Evolutionary conservation across 495 filamentous ascomycete species (phyloP).

Genomic region (Haplographium delicatum): DNA sequence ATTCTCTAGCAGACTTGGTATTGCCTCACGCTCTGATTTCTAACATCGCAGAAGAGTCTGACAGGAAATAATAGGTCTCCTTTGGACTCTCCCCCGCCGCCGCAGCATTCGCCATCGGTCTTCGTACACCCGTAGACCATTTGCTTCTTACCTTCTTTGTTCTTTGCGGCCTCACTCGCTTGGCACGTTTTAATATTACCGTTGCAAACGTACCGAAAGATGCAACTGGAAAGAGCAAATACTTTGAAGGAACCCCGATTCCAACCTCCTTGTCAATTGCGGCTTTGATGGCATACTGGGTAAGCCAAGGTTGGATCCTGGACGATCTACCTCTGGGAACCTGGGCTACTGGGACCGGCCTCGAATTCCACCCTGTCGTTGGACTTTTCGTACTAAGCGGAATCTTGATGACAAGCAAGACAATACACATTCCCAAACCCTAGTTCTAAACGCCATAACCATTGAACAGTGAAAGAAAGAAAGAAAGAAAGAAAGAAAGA

Average conservation of each 20-base stretch:
- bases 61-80: constrained; percentile 59
- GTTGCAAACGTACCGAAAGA: constrained; percentile 86
- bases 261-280: constrained; percentile 81
- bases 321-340: constrained; percentile 69
- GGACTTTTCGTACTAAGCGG: constrained; percentile 78
- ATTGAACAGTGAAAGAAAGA: too few species aligned
- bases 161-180: constrained; percentile 86
- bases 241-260: constrained; percentile 96
- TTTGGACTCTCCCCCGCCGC: constrained; percentile 89
- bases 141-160: constrained; percentile 84
- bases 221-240: constrained; percentile 79
- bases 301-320: constrained; percentile 70
- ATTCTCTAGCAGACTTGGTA: constrained; percentile 97
- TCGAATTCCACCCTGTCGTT: constrained; percentile 86
- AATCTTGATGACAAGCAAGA: constrained; percentile 90
- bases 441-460: too few species aligned
- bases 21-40: constrained; percentile 19
- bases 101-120: constrained; percentile 81
- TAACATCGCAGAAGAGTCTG: too few species aligned
- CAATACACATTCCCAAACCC: constrained; percentile 93
- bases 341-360: constrained; percentile 54
- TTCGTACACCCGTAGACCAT: constrained; percentile 83
- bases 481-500: too few species aligned
- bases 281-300: constrained; percentile 84
- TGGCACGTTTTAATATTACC: constrained; percentile 97